phyloP scores from a whole-genome alignment of 2,329 filamentous ascomycete genomes.

The Penicillium sp. region DNA sequence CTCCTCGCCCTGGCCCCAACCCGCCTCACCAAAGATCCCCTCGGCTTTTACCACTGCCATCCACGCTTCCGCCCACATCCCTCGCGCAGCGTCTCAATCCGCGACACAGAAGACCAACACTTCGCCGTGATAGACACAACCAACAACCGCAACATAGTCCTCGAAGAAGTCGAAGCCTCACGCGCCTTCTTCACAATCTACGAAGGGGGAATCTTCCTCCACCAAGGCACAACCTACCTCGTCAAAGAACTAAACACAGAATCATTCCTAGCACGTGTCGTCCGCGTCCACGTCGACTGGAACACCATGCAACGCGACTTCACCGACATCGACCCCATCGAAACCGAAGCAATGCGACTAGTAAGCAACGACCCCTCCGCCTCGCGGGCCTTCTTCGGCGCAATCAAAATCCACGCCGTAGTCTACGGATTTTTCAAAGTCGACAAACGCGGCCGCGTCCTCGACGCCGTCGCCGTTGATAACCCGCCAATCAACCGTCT shows the following conservation, averaged over 20 bases:
- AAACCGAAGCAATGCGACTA: conserved; percentile 80
- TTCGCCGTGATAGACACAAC: conserved; percentile 89
- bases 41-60: conserved; percentile 88
- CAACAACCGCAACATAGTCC: conserved; percentile 74
- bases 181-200: conserved; percentile 96
- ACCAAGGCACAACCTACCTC: conserved; percentile 91
- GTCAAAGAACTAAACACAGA: conserved; percentile 86
- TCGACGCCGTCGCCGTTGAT: conserved; percentile 90
- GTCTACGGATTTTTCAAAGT: conserved; percentile 98
- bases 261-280: conserved; percentile 78
- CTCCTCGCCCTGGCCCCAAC: conserved; percentile 70
- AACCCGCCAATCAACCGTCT: conserved; percentile 85
- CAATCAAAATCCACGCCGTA: conserved; percentile 79
- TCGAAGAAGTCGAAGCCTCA: conserved; percentile 94
- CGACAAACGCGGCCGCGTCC: conserved; percentile 78
- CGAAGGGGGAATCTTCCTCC: conserved; percentile 93
- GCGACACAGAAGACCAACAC: conserved; percentile 86
- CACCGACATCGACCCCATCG: conserved; percentile 89
- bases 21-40: conserved; percentile 68
- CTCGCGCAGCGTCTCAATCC: conserved; percentile 79
- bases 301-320: conserved; percentile 89
- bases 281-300: conserved; percentile 90
- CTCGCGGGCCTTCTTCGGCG: conserved; percentile 77
- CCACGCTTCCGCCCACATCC: conserved; percentile 83
- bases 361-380: conserved; percentile 57